Evolutionary conservation across 2,329 filamentous ascomycete genomes (phyloP), one percentile per base, ranked within the genome.

Genomic region (Fusarium beomiforme): DNA sequence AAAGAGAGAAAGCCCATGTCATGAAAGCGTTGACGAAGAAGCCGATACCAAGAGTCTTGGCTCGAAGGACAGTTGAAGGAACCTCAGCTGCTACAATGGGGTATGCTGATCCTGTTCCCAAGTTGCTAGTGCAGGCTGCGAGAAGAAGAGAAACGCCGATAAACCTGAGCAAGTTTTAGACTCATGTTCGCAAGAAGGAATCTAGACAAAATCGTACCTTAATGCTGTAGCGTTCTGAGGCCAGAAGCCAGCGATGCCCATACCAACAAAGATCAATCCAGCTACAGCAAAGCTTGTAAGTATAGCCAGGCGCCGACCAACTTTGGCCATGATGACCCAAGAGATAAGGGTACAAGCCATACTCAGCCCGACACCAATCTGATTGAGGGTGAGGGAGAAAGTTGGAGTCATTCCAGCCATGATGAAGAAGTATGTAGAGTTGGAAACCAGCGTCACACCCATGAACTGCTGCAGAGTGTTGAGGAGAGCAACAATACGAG

Each of bases 1-100:
- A 23, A 8, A 50, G 21, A 26, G 47, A 1, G 4, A 50, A 50
- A 14, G 21, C 33, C 47, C 47, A 50, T 5, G 47, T 50, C 47
- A 47, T 50, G 12, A 50, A 50, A 3, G 47, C 47, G 6, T 50
- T 50, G 11, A 50, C 47, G 31, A 50, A 50, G 47, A 50, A 50
- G 1, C 47, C 47, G 16, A 50, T 36, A 14, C 47, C 47, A 34
- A 50, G 33, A 3, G 31, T 50, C 21, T 36, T 50, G 10, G 47
- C 47, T 36, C 47, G 29, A 23, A 50, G 47, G 8, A 34, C 16
- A 16, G 33, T 36, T 33, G 47, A 50, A 2, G 47, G 47, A 11
- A 50, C 33, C 36, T 50, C 47, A 5, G 47, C 47, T 10, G 47
- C 47, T 10, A 36, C 47, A 3, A 50, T 36, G 12, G 47, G 47